Evolutionary conservation across 805 yeast species (phyloP), one percentile per base, ranked within the genome.

Genomic region (Danielia oregonensis): DNA sequence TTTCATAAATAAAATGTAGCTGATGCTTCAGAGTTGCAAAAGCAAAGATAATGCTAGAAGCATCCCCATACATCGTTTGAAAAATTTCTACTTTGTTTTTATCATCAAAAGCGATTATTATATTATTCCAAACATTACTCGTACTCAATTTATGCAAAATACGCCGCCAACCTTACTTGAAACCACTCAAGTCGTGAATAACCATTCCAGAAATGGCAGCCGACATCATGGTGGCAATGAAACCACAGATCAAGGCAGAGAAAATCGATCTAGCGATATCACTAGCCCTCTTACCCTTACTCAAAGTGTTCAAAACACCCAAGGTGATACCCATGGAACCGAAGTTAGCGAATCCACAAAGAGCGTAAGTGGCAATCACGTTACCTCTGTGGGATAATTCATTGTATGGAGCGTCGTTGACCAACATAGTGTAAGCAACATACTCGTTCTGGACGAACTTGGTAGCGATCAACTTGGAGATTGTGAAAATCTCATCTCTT

Each of bases 171-270:
- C n/a, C n/a, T n/a, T 19, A 7, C 22, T 19, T 9, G 22, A 49
- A 57, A 5, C 57, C 48, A 33, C 41, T 40, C 52, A 72, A 57
- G 44, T 75, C 74, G 35, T 74, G 74, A 51, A 78, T 63, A 17
- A 76, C 75, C 83, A 78, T 78, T 18, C 79, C 81, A 6, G 83
- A 82, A 38, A 74, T 72, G 34, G 76, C 72, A 18, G 82, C 81
- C 4, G 79, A 70, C 39, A 72, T 56, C 38, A 73, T 58, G 11
- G 84, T 78, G 15, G 79, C 61, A 37, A 74, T 59, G 36, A 69
- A 67, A 5, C 84, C 84, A 14, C 73, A 59, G 24, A 73, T 37
- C 46, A 78, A 65, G 3, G 82, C 69, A 25, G 77, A 67, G 22
- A 67, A 36, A 35, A 76, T 70, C 42, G 69, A 51, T 32, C 55